Evolutionary conservation across 768 basidiomycete species (phyloP), one percentile per base, ranked within the genome.

Genomic region (Rhodotorula babjevae): DNA sequence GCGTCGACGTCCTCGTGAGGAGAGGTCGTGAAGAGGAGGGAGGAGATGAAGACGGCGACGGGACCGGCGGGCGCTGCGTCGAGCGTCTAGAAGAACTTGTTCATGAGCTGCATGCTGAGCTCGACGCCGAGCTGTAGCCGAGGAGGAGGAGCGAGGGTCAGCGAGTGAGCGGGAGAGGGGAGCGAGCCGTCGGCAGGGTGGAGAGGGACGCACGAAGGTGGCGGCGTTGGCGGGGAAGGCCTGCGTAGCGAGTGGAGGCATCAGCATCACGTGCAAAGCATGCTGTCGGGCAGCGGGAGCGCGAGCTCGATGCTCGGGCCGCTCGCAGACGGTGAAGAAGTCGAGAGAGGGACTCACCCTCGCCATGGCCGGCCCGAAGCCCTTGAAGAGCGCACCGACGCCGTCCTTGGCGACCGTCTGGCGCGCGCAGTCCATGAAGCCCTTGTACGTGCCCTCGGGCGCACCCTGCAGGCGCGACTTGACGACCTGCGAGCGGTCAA

Each of bases 171-270:
- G 29, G 8, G 8, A 3, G 27, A 50, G 11, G n/a, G 58, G 66
- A 16, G 61, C 59, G n/a, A 25, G 16, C 5, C 9, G 36, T 36
- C 36, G 36, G 9, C 36, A 9, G 9, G 36, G 36, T 5, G 36
- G n/a, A 58, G 9, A 15, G 66, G 42, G 33, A 86, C 90, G 83
- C 78, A 93, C 90, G 82, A 93, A 92, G 63, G 90, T 89, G 56
- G 94, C 93, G 72, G 94, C 94, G 81, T 98, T 98, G 40, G 94
- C 94, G 21, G 94, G 94, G 87, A 96, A 95, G 55, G 94, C 94
- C 65, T 66, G 46, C 27, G 11, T 0, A 5, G 5, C 27, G 4
- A 9, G n/a, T n/a, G 2, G 9, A 21, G 36, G 36, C n/a, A 44
- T 61, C 44, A 61, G 44, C 14, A 14, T 11, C 44, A 14, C 9